A percentile compares a stretch with the other conserved stretches of the same genome.
Evolutionary conservation across 305 asterid genomes (phyloP).

Genomic region (Fraxinus albicans): DNA sequence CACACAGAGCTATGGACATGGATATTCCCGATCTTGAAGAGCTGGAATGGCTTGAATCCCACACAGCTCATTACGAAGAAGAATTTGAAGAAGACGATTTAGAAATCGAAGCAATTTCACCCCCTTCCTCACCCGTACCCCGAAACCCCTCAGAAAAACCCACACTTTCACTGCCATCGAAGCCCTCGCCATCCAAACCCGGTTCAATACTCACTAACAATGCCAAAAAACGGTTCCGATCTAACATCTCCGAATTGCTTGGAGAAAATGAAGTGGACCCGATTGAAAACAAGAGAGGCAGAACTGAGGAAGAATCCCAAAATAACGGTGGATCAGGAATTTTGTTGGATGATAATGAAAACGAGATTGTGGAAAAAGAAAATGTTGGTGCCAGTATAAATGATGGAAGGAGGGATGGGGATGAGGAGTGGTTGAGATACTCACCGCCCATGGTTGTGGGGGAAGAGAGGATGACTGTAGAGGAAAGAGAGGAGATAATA

Average conservation of each 20-base stretch:
- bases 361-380: not conserved
- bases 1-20: slow-evolving; percentile 34
- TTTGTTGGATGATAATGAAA: not conserved
- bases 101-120: slow-evolving; percentile 52
- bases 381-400: slow-evolving; percentile 19
- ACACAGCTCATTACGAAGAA: slow-evolving; percentile 43
- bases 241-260: slow-evolving; percentile 26
- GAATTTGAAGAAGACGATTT: slow-evolving; percentile 44
- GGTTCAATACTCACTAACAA: slow-evolving; percentile 25
- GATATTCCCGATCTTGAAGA: slow-evolving; percentile 80
- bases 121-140: slow-evolving; percentile 51
- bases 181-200: slow-evolving; percentile 35
- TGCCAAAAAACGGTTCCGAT: slow-evolving; percentile 54
- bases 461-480: slow-evolving; percentile 48
- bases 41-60: slow-evolving; percentile 84
- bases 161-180: slow-evolving; percentile 45
- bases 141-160: slow-evolving; percentile 33
- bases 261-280: slow-evolving; percentile 9
- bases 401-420: slow-evolving; percentile 30
- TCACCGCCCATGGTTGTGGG: slow-evolving; percentile 45
- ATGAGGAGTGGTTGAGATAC: slow-evolving; percentile 60
- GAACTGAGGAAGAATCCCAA: slow-evolving; percentile 26
- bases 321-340: slow-evolving; percentile 5
- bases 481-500: slow-evolving; percentile 48
- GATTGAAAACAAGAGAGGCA: slow-evolving; percentile 42